Conservation (phyloP, 2,329 filamentous ascomycete species). For the Didymella exigua region DNA sequence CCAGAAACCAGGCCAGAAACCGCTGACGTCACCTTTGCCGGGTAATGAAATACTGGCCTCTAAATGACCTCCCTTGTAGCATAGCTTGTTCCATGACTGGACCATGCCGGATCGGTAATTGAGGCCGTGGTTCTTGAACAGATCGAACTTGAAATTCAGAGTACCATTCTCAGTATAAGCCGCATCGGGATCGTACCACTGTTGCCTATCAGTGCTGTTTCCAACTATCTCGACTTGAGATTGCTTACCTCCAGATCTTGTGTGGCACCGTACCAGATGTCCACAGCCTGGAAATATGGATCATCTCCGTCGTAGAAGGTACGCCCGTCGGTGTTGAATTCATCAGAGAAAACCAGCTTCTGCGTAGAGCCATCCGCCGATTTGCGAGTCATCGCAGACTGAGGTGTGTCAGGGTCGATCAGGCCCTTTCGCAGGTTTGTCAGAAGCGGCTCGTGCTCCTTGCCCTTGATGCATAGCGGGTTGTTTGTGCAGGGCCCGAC, state of each 20-base stretch:
- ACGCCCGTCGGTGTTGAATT: slow-evolving; percentile 70
- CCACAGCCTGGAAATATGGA: slow-evolving; percentile 69
- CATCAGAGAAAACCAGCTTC: slow-evolving; percentile 73
- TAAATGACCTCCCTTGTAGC: slow-evolving; percentile 72
- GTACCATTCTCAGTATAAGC: slow-evolving; percentile 66
- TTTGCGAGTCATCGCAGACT: slow-evolving; percentile 61
- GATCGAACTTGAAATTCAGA: slow-evolving; percentile 68
- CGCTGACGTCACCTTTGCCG: slow-evolving; percentile 67
- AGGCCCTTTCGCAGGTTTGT: slow-evolving; percentile 65
- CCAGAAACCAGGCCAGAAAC: slow-evolving; percentile 80
- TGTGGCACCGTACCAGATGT: slow-evolving; percentile 75
- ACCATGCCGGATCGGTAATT: slow-evolving; percentile 75
- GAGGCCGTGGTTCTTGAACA: slow-evolving; percentile 67
- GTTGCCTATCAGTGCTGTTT: slow-evolving; percentile 12
- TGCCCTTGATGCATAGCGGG: slow-evolving; percentile 58
- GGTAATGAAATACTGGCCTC: slow-evolving; percentile 74
- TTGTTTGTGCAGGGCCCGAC: slow-evolving; percentile 50
- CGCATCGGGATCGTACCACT: slow-evolving; percentile 75
- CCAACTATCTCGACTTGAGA: background rate
- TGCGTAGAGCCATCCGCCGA: slow-evolving; percentile 65
- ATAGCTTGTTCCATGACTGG: slow-evolving; percentile 75
- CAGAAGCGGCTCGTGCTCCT: slow-evolving; percentile 57
- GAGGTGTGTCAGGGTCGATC: slow-evolving; percentile 71
- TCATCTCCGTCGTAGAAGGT: slow-evolving; percentile 76
- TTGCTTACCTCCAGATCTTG: slow-evolving; percentile 66